Evolutionary conservation across 345 rosid genomes (phyloP), one percentile per base, ranked within the genome.

Genomic region (Lumnitzera racemosa): DNA sequence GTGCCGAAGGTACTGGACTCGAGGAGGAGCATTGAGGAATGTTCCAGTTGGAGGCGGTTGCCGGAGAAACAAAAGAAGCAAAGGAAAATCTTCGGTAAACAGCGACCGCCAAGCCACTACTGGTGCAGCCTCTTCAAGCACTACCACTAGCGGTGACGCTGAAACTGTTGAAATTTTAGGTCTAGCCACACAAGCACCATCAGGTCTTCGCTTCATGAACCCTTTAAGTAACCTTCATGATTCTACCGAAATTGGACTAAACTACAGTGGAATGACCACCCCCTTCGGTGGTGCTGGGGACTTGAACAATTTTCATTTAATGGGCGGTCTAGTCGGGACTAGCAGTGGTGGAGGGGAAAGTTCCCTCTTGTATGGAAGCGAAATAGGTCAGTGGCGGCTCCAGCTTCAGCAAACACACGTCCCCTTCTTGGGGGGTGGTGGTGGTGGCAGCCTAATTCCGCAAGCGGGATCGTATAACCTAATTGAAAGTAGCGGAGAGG

Each of bases 11-110:
- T 79, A 79, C 72, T 79, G 98, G 98, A 92, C 98, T 6, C 77
- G 90, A 70, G 96, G 96, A 0, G 96, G 96, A n/a, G 91, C 98
- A 46, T 72, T 92, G 17, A 78, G 96, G 24, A 92, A 69, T 55
- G 92, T 91, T 56, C 98, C 98, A 0, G 96, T 91, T 0, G 98
- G 98, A 0, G 98, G 98, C 14, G 96, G 96, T 10, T 89, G 86
- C 68, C 47, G 96, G 72, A 81, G 98, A 76, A 87, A 89, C 82
- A 82, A 88, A 64, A 77, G 90, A 62, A 79, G 80, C 64, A 91
- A 91, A 79, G 81, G 76, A 31, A 75, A 75, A 50, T 77, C 84
- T 51, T 70, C 82, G 2, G 76, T 46, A 20, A 74, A 67, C 51
- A 59, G 76, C n/a, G 15, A 29, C 55, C 13, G 46, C 4, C 41